phyloP scores from a whole-genome alignment of 2,329 filamentous ascomycete species.

The Pyrenochaeta sp. region DNA sequence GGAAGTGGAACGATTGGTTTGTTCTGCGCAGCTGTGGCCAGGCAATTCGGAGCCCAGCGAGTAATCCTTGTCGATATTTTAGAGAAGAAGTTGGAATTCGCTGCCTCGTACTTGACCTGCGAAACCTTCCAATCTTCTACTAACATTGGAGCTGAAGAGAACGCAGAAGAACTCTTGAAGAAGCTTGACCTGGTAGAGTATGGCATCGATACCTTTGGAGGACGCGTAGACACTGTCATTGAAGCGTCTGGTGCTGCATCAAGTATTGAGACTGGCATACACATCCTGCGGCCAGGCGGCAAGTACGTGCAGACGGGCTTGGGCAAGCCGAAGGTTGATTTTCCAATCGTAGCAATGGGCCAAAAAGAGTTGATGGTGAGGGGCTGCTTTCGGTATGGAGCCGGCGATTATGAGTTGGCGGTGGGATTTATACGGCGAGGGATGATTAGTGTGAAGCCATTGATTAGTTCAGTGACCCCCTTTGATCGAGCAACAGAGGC shows the following conservation, averaged over 20 bases:
- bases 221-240: constrained; percentile 80
- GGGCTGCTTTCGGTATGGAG: constrained; percentile 43
- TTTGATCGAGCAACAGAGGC: constrained; percentile 42
- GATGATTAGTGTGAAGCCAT: constrained; percentile 31
- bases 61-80: constrained; percentile 93
- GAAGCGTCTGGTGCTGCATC: constrained; percentile 94
- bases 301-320: constrained; percentile 96
- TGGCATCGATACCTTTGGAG: constrained; percentile 60
- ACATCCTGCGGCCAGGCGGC: constrained; percentile 87
- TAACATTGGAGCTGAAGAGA: constrained; percentile 69
- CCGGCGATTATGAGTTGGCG: constrained; percentile 45
- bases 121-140: constrained; percentile 75
- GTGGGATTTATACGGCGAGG: constrained; percentile 32
- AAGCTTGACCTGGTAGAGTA: constrained; percentile 73
- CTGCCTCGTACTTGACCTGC: constrained; percentile 77
- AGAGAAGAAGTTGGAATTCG: constrained; percentile 81
- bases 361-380: constrained; percentile 75
- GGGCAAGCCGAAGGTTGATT: constrained; percentile 88
- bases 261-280: constrained; percentile 84
- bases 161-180: constrained; percentile 61
- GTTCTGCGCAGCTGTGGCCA: constrained; percentile 79
- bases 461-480: constrained; percentile 39
- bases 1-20: constrained; percentile 93
- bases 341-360: constrained; percentile 91
- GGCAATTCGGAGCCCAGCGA: constrained; percentile 73